Conservation (phyloP, 2,329 filamentous ascomycete genomes). For the Fonsecaea monophora region DNA sequence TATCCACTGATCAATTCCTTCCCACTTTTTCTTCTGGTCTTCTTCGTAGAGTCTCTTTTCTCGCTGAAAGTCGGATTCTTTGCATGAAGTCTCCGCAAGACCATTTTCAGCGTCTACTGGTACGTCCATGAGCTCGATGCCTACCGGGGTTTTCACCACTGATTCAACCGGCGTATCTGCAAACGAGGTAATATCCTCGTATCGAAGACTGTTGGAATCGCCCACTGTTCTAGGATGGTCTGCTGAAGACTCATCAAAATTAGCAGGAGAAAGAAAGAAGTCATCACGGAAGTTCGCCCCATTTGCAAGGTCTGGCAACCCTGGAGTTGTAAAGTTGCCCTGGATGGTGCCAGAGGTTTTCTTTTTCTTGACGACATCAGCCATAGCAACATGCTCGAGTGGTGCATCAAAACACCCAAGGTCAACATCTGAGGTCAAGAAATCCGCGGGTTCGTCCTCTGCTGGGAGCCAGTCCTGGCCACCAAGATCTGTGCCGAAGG, state of each 20-base stretch:
- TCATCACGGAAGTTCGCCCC: conserved; percentile 3
- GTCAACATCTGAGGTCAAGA: conserved; percentile 22
- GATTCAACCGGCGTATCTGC: conserved; percentile 4
- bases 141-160: conserved; percentile 7
- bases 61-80: conserved; percentile 27
- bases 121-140: background rate
- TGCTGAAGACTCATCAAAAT: background rate
- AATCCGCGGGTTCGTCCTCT: conserved; percentile 13
- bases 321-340: conserved; percentile 20
- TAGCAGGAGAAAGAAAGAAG: background rate
- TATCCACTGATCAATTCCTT: conserved; percentile 48
- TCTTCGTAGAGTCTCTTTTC: conserved; percentile 32
- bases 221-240: background rate
- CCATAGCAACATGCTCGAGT: conserved; percentile 29
- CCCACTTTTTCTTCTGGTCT: conserved; percentile 43
- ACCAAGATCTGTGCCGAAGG: background rate
- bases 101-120: background rate
- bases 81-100: background rate
- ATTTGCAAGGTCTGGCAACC: background rate
- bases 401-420: conserved; percentile 29
- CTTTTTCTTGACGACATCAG: conserved; percentile 27
- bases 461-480: background rate
- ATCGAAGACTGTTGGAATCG: background rate
- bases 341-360: conserved; percentile 6
- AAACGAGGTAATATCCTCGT: background rate